phyloP scores from a whole-genome alignment of 768 basidiomycete genomes.

The Hirschioporus abietinus region DNA sequence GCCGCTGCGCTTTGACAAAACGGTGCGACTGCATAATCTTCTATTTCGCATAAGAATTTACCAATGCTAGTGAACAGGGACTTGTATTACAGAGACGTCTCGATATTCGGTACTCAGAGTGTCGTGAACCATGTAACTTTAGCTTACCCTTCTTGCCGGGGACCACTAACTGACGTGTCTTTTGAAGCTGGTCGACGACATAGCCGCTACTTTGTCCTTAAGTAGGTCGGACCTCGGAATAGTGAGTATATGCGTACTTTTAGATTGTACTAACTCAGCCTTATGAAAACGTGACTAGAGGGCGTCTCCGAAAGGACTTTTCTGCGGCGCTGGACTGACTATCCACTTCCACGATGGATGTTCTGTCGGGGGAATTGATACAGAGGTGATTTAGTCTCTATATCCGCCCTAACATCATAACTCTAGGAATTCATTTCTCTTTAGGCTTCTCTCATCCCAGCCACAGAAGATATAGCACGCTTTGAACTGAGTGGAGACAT shows the following conservation, averaged over 20 bases:
- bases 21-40: slow-evolving; percentile 31
- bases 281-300: slow-evolving; percentile 40
- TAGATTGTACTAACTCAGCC: slow-evolving; percentile 8
- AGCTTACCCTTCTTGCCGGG: neutral
- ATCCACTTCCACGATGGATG: slow-evolving; percentile 58
- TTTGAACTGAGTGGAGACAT: slow-evolving; percentile 53
- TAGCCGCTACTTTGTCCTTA: slow-evolving; percentile 77
- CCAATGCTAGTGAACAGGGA: slow-evolving; percentile 44
- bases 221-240: slow-evolving; percentile 76
- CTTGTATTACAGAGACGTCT: slow-evolving; percentile 82
- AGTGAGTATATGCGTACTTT: slow-evolving; percentile 34
- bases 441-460: slow-evolving; percentile 75
- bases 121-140: slow-evolving; percentile 66
- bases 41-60: neutral
- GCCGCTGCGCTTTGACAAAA: slow-evolving; percentile 56
- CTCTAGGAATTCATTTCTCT: slow-evolving; percentile 5
- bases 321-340: slow-evolving; percentile 60
- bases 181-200: slow-evolving; percentile 76
- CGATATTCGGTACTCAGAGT: slow-evolving; percentile 71
- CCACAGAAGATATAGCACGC: slow-evolving; percentile 60
- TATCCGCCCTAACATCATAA: neutral
- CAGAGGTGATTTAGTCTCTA: slow-evolving; percentile 41
- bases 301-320: slow-evolving; percentile 84
- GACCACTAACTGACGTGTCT: slow-evolving; percentile 7
- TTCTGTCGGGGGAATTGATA: slow-evolving; percentile 42